Evolutionary conservation across 2,329 filamentous ascomycete species (phyloP), one percentile per base, ranked within the genome.

Genomic region (Arthrocladium fulminans): DNA sequence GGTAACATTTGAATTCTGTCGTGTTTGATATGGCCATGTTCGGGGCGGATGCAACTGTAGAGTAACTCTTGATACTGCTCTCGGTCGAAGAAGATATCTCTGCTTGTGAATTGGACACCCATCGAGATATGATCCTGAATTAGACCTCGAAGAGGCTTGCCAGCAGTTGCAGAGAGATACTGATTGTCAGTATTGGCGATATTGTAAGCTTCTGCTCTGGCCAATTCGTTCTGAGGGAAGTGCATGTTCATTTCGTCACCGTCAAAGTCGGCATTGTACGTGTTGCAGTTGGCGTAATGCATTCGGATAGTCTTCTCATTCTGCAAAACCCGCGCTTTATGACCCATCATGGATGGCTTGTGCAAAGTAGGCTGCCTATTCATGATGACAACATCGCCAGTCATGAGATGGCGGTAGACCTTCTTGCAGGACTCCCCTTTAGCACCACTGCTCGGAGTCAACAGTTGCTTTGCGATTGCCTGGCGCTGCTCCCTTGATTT

Each of bases 211-310:
- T 98, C 92, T 2, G 90, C 86, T 58, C 92, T 79, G 13, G 92
- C 92, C 55, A 97, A 75, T 64, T 97, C 94, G 58, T 95, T 97
- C 60, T 98, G 92, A 1, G 92, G 92, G 62, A 98, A 97, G 68
- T 98, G 92, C 89, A 98, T 94, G 66, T 98, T 98, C 92, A 98
- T 98, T 67, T 98, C 92, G 64, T 98, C 92, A 66, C 92, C 92
- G 62, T 98, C 94, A 63, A 98, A 98, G 75, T 98, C 92, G 25
- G 92, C 92, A 60, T 98, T 98, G 74, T 98, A 98, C 0, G 92
- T 96, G 63, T 98, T 98, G 67, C 92, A 97, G 66, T 98, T 98
- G 60, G 92, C 90, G 69, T 98, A 98, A 72, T 98, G 92, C 90
- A 98, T 97, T 57, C 92, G 88, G 64, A 98, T 89, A 0, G 92